Conservation (phyloP, 2,329 filamentous ascomycete genomes). For the Exophiala dermatitidis region DNA sequence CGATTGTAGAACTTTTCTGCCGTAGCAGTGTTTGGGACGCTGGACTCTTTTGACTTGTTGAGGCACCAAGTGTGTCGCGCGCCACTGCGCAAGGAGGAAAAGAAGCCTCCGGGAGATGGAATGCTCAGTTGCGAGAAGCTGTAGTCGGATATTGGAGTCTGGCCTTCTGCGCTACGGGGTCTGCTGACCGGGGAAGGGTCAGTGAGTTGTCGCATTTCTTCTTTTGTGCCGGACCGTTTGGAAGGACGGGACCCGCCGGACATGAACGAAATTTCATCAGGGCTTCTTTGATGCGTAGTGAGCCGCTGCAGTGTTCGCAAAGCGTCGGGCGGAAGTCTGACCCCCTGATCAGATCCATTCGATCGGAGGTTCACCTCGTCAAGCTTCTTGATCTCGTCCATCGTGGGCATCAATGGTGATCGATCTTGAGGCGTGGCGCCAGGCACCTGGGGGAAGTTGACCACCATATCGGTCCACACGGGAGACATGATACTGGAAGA, state of each 20-base stretch:
- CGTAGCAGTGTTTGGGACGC: constrained; percentile 70
- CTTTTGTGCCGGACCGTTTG: constrained; percentile 24
- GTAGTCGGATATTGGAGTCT: constrained; percentile 53
- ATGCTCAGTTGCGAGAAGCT: constrained; percentile 77
- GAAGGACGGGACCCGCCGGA: constrained; percentile 26
- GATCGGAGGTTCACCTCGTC: constrained; percentile 2
- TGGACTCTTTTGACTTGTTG: constrained; percentile 41
- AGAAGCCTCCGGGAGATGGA: constrained; percentile 86
- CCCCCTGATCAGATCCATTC: constrained; percentile 43
- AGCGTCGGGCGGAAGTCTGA: constrained; percentile 70
- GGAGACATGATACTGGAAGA: constrained; percentile 19
- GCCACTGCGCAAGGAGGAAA: constrained; percentile 70
- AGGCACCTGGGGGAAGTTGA: constrained; percentile 37
- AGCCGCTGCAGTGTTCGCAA: constrained; percentile 67
- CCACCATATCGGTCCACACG: constrained; percentile 53
- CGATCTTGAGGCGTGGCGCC: constrained; percentile 24
- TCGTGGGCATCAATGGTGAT: constrained; percentile 23
- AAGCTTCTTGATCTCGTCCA: constrained; percentile 20
- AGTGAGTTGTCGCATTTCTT: constrained; percentile 57
- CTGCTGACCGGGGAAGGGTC: constrained; percentile 36
- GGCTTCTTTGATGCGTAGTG: constrained; percentile 51
- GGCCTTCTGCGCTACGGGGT: constrained; percentile 38
- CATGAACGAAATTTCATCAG: constrained; percentile 35
- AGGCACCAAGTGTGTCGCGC: constrained; percentile 69
- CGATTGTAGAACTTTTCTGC: constrained; percentile 85